Percentiles rank a stretch among this genome's conserved stretches.
Evolutionary conservation across 768 basidiomycete genomes (phyloP).

Genomic region (Tubosaeta brunneosetosa): DNA sequence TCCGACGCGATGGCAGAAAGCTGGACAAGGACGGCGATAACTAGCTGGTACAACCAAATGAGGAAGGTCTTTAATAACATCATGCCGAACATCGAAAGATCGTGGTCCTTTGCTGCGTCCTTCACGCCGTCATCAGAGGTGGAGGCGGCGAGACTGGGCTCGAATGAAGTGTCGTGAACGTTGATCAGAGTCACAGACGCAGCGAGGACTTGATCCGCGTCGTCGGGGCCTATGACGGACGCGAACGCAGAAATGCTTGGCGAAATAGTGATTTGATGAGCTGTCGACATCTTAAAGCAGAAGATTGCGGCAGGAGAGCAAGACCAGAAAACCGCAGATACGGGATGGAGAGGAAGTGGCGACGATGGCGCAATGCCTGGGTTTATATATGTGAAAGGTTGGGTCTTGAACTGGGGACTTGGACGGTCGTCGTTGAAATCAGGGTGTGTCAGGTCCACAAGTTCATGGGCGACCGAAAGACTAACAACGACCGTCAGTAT

Average conservation of each 20-base stretch:
- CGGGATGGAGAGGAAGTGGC: constrained; percentile 1
- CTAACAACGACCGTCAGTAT: background rate
- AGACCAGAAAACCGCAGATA: background rate
- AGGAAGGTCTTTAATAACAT: constrained; percentile 5
- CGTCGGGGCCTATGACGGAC: background rate
- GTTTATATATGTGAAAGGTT: constrained; percentile 8
- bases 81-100: background rate
- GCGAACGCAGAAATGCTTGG: constrained; percentile 1
- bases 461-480: background rate
- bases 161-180: background rate
- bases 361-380: background rate
- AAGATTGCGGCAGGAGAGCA: background rate
- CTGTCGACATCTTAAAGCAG: constrained; percentile 4
- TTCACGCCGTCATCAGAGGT: background rate
- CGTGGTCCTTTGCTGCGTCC: background rate
- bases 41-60: constrained; percentile 2
- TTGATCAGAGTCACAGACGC: background rate
- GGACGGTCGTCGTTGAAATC: background rate
- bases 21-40: background rate
- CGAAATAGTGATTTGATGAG: background rate
- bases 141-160: background rate
- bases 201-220: background rate
- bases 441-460: background rate
- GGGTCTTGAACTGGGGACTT: background rate
- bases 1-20: constrained; percentile 5